Percentiles rank a stretch among this genome's conserved stretches.
These are phyloP conservation scores for Diaporthe aspalathi DNA, from an alignment of 2,329 filamentous ascomycete genomes.

Conservation along the genomic window DNA sequence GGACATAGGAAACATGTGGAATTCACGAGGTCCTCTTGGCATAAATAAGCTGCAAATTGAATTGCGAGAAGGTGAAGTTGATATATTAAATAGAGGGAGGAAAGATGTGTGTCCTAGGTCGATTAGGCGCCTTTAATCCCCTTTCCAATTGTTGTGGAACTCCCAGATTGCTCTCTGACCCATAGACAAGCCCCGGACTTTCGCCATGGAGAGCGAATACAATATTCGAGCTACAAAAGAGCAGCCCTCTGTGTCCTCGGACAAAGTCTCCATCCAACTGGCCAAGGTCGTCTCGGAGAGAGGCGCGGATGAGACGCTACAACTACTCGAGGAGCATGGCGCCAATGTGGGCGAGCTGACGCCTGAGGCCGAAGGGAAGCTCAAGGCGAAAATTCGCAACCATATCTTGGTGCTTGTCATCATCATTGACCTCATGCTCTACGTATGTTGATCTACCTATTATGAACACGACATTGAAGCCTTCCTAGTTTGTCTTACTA, in stretches of 20 bases:
- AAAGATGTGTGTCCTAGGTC: not conserved
- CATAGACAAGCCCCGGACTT: not conserved
- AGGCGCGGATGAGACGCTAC: slow-evolving; percentile 51
- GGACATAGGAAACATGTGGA: not conserved
- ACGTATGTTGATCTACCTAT: slow-evolving; percentile 44
- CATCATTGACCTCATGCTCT: slow-evolving; percentile 51
- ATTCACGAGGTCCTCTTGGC: not conserved
- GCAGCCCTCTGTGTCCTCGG: not conserved
- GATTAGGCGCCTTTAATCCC: not conserved
- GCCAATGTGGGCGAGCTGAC: slow-evolving; percentile 47
- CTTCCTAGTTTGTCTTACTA: not conserved
- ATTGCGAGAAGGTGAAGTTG: not conserved
- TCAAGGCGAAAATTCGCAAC: slow-evolving; percentile 48
- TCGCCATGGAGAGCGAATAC: not conserved
- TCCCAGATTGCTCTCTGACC: not conserved
- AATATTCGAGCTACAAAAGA: slow-evolving; percentile 11
- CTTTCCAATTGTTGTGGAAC: not conserved
- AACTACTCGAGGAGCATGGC: slow-evolving; percentile 50
- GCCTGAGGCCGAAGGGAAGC: slow-evolving; percentile 47
- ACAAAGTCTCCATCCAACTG: not conserved
- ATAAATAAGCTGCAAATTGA: not conserved
- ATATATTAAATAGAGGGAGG: not conserved
- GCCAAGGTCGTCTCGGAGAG: slow-evolving; percentile 25
- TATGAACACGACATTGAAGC: too few relatives aligned
- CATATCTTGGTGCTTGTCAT: slow-evolving; percentile 49